Conservation (phyloP, 2,329 filamentous ascomycete genomes). For the Neopestalotiopsis rosae region DNA sequence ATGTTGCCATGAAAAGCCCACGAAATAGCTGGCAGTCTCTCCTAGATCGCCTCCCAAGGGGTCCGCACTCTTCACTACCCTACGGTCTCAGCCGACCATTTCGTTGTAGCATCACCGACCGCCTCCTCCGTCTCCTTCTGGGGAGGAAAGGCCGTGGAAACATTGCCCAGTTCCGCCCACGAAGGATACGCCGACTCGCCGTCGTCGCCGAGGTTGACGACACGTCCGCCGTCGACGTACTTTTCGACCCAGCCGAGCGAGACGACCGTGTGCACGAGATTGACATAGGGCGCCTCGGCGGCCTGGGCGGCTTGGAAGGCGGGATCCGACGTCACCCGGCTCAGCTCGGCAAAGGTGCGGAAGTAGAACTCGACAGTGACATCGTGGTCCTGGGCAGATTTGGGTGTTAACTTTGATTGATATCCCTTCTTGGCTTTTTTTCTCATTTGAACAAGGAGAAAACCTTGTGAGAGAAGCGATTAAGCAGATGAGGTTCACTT, state of each 20-base stretch:
- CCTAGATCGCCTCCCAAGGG: no score
- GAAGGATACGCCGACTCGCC: constrained; percentile 17
- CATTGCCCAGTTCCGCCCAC: constrained; percentile 7
- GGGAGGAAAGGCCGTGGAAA: constrained; percentile 3
- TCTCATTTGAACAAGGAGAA: background rate
- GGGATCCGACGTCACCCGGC: constrained; percentile 22
- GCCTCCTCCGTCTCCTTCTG: background rate
- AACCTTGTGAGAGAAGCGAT: background rate
- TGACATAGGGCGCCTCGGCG: constrained; percentile 25
- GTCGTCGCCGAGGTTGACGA: constrained; percentile 25
- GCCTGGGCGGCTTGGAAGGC: constrained; percentile 26
- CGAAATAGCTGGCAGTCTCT: no score
- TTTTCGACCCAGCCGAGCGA: constrained; percentile 28
- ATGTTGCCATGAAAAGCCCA: no score
- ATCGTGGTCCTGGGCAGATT: constrained; percentile 3
- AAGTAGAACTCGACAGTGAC: constrained; percentile 20
- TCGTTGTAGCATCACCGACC: background rate
- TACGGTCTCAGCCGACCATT: background rate
- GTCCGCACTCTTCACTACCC: background rate
- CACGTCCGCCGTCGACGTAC: constrained; percentile 26
- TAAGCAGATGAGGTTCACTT: background rate
- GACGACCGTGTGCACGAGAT: constrained; percentile 19
- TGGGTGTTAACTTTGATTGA: background rate
- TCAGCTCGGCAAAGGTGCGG: constrained; percentile 22
- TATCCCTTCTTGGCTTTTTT: background rate